A percentile compares a stretch with the other conserved stretches of the same genome.
Conservation (phyloP, 106 monocot species). For the Dactylorhiza incarnata region DNA sequence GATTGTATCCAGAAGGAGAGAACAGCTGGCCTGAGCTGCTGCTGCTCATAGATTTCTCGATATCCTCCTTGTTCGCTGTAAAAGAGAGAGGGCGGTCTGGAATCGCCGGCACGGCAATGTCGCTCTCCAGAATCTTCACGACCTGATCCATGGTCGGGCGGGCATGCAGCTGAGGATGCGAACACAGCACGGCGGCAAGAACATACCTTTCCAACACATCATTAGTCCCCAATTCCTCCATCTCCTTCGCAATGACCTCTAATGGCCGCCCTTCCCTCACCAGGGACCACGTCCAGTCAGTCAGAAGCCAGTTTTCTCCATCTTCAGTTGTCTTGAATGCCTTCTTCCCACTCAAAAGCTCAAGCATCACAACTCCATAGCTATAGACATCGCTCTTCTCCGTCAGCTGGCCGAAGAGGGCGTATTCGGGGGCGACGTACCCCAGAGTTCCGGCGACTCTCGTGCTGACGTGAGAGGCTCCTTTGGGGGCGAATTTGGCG, state of each 20-base stretch:
- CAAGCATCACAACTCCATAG: constrained; percentile 78
- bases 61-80: too few relatives aligned
- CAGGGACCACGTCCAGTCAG: constrained; percentile 88
- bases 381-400: constrained; percentile 93
- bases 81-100: too few relatives aligned
- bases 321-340: constrained; percentile 29
- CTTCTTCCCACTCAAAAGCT: constrained; percentile 86
- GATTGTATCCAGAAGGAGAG: constrained; percentile 46
- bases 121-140: too few relatives aligned
- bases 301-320: constrained; percentile 38
- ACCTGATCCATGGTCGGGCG: too few relatives aligned
- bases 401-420: constrained; percentile 77
- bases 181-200: constrained; percentile 55
- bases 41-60: constrained; percentile 67
- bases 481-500: too few relatives aligned
- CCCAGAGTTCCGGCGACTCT: constrained; percentile 84
- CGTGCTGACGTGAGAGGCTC: constrained; percentile 78
- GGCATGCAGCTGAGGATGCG: too few relatives aligned
- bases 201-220: constrained; percentile 84
- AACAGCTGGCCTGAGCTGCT: constrained; percentile 58
- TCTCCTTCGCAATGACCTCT: constrained; percentile 71
- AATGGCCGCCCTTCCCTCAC: constrained; percentile 48
- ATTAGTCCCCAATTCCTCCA: constrained; percentile 48
- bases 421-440: too few relatives aligned
- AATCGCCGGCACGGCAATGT: too few relatives aligned